phyloP scores from a whole-genome alignment of 768 basidiomycete genomes.

The Rhodocollybia butyracea region DNA sequence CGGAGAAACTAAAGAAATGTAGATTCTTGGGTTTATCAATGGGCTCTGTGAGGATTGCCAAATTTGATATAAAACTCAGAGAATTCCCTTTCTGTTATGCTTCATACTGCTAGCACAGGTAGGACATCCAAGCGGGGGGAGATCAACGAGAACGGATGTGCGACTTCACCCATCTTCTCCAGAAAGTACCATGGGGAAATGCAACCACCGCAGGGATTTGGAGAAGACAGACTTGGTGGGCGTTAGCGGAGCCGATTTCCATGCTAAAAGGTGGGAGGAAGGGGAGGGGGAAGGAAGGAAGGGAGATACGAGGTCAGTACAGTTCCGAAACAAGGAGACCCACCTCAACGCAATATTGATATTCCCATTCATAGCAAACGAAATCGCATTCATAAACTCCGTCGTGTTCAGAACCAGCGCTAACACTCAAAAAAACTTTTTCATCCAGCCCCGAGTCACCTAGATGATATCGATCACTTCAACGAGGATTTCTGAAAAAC shows the following conservation, averaged over 20 bases:
- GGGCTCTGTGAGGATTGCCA: too few relatives aligned
- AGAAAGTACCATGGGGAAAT: slow-evolving; percentile 96
- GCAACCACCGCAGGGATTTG: slow-evolving; percentile 99
- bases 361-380: slow-evolving; percentile 94
- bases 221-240: slow-evolving; percentile 93
- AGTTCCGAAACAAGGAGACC: slow-evolving; percentile 18
- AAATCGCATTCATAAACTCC: slow-evolving; percentile 99
- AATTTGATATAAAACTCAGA: too few relatives aligned
- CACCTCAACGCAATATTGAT: slow-evolving; percentile 96
- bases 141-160: slow-evolving; percentile 95
- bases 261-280: slow-evolving; percentile 53
- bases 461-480: slow-evolving; percentile 95
- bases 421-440: slow-evolving; percentile 96
- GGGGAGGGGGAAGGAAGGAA: neutral
- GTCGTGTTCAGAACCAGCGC: slow-evolving; percentile 98
- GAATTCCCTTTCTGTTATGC: too few relatives aligned
- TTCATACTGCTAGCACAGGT: too few relatives aligned
- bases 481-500: slow-evolving; percentile 88
- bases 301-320: neutral
- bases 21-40: too few relatives aligned
- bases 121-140: slow-evolving; percentile 99
- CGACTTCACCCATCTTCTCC: slow-evolving; percentile 77
- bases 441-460: slow-evolving; percentile 88
- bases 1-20: too few relatives aligned
- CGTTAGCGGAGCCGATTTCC: slow-evolving; percentile 99